A percentile compares a stretch with the other conserved stretches of the same genome.
Evolutionary conservation across 345 rosid genomes (phyloP).

Genomic region (Syzygium aqueum): DNA sequence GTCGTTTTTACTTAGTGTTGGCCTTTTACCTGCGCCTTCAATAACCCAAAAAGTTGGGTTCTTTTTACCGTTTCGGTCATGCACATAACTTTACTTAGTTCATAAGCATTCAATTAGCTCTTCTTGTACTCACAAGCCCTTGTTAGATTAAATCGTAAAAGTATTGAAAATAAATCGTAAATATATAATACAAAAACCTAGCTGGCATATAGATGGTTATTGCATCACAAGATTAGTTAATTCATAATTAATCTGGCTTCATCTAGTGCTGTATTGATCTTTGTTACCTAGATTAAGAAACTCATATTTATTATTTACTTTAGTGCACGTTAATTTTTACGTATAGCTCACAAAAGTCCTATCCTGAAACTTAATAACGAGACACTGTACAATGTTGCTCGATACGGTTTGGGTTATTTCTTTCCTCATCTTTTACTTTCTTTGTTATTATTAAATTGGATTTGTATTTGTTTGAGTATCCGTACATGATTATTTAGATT

Average conservation of each 20-base stretch:
- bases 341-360: neutral
- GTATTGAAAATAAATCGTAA: neutral
- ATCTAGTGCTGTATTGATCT: too few species aligned
- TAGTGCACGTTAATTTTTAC: too few species aligned
- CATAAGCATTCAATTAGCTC: neutral
- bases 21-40: neutral
- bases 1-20: neutral
- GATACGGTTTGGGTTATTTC: too few species aligned
- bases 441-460: neutral
- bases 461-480: neutral
- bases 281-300: neutral
- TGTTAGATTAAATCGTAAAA: neutral
- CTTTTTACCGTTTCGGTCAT: neutral
- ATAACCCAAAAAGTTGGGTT: neutral
- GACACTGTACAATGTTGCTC: fast-evolving
- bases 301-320: too few species aligned
- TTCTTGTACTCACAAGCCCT: neutral
- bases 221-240: too few species aligned
- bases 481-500: too few species aligned
- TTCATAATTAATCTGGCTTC: too few species aligned
- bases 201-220: too few species aligned
- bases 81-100: neutral
- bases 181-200: neutral
- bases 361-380: neutral
- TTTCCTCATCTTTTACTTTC: neutral